Percentiles rank a stretch among this genome's conserved stretches.
Conservation (phyloP, 805 yeast species). For the Wickerhamomyces kurtzmanii region DNA sequence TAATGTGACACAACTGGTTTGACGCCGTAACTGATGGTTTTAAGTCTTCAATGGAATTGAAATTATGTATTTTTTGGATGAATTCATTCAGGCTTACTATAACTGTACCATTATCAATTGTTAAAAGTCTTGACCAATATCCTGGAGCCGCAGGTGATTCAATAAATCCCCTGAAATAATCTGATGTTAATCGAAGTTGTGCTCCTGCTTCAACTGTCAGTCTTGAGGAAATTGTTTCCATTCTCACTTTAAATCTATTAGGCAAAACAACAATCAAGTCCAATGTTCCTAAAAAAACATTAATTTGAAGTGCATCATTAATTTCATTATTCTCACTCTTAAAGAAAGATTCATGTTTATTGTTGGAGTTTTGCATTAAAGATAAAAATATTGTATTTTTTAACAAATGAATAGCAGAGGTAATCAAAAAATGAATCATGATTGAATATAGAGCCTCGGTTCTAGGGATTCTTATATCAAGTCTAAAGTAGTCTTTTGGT, state of each 20-base stretch:
- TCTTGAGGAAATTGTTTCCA: constrained; percentile 28
- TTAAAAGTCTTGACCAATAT: constrained; percentile 39
- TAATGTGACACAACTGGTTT: constrained; percentile 35
- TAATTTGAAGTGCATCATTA: constrained; percentile 12
- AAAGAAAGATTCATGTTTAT: constrained; percentile 7
- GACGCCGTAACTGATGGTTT: constrained; percentile 27
- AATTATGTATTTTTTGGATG: constrained; percentile 10
- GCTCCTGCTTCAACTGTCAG: constrained; percentile 11
- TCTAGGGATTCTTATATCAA: constrained; percentile 17
- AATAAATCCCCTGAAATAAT: constrained; percentile 32
- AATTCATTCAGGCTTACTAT: constrained; percentile 20
- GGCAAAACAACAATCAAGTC: constrained; percentile 27
- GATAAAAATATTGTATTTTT: constrained; percentile 26
- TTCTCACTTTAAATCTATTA: constrained; percentile 35
- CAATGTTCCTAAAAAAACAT: constrained; percentile 11
- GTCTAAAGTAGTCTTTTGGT: too few relatives aligned
- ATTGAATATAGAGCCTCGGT: constrained; percentile 25
- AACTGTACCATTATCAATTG: constrained; percentile 24
- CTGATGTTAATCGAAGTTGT: constrained; percentile 17
- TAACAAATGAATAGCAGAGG: constrained; percentile 34
- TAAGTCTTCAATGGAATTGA: constrained; percentile 7
- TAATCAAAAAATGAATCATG: constrained; percentile 32
- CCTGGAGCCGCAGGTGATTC: constrained; percentile 39
- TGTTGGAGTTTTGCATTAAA: constrained; percentile 8
- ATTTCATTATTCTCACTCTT: constrained; percentile 13